Conservation (phyloP, 2,329 filamentous ascomycete species). For the Colletotrichum sp. region DNA sequence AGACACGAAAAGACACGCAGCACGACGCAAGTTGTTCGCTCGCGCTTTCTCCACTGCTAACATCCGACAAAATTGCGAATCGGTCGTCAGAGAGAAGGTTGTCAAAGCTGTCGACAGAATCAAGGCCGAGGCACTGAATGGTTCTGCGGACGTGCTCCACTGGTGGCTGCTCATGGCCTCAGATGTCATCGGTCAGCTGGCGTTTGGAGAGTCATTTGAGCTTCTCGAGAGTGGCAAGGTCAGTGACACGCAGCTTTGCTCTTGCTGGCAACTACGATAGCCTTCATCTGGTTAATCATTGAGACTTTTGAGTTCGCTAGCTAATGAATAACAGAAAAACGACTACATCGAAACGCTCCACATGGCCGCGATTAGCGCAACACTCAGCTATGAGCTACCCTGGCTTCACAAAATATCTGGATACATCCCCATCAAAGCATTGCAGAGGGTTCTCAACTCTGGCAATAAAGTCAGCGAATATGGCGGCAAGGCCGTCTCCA, state of each 20-base stretch:
- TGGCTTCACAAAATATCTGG: not conserved
- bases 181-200: conserved; percentile 58
- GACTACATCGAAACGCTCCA: not conserved
- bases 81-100: conserved; percentile 38
- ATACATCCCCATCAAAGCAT: not conserved
- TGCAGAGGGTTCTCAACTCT: not conserved
- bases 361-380: not conserved
- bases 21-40: conserved; percentile 45
- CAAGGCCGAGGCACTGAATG: conserved; percentile 42
- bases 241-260: not conserved
- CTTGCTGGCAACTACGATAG: accelerated
- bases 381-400: not conserved
- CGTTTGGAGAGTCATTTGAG: conserved; percentile 59
- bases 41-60: conserved; percentile 40
- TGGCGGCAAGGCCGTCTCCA: not conserved
- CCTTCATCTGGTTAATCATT: not conserved
- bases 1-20: not conserved
- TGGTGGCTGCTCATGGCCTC: conserved; percentile 60
- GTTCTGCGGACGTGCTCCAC: conserved; percentile 51
- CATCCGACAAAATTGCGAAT: conserved; percentile 32
- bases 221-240: conserved; percentile 57
- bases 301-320: not conserved
- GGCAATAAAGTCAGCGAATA: not conserved
- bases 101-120: conserved; percentile 48
- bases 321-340: not conserved